These are phyloP conservation scores for Pseudocercospora crystallina DNA, from an alignment of 2,329 filamentous ascomycete genomes.

Conservation along the genomic window DNA sequence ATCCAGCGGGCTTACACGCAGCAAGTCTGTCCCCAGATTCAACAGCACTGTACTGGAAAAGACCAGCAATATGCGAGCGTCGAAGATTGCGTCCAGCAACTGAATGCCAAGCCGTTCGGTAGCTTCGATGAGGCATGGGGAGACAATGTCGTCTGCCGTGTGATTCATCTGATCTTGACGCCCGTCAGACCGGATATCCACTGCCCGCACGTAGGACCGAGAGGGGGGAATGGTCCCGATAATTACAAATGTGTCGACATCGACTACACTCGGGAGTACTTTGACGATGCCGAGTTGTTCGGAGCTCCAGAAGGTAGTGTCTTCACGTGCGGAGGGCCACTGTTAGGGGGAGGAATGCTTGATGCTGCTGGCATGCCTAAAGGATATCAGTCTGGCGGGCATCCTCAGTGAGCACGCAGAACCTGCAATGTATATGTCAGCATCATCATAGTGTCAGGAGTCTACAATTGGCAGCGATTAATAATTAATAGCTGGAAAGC, in stretches of 20 bases:
- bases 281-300: slow-evolving; percentile 28
- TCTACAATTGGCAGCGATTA: too few species aligned
- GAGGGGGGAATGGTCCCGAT: slow-evolving; percentile 5
- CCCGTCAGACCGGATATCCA: slow-evolving; percentile 30
- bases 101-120: slow-evolving; percentile 40
- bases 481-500: too few species aligned
- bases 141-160: slow-evolving; percentile 46
- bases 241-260: slow-evolving; percentile 32
- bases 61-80: slow-evolving; percentile 39
- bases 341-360: background rate
- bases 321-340: slow-evolving; percentile 18
- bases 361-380: background rate
- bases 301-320: slow-evolving; percentile 16
- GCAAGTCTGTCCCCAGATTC: slow-evolving; percentile 38
- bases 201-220: slow-evolving; percentile 30
- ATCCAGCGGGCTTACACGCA: slow-evolving; percentile 33
- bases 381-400: too few species aligned
- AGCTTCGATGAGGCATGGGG: slow-evolving; percentile 46
- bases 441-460: too few species aligned
- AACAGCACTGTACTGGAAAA: slow-evolving; percentile 37
- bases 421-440: too few species aligned
- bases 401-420: too few species aligned
- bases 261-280: slow-evolving; percentile 30
- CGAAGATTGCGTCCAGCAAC: slow-evolving; percentile 34
- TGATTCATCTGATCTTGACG: slow-evolving; percentile 43